Evolutionary conservation across 2,329 filamentous ascomycete species (phyloP), one percentile per base, ranked within the genome.

Genomic region (Torrubiellomyces zombiae): DNA sequence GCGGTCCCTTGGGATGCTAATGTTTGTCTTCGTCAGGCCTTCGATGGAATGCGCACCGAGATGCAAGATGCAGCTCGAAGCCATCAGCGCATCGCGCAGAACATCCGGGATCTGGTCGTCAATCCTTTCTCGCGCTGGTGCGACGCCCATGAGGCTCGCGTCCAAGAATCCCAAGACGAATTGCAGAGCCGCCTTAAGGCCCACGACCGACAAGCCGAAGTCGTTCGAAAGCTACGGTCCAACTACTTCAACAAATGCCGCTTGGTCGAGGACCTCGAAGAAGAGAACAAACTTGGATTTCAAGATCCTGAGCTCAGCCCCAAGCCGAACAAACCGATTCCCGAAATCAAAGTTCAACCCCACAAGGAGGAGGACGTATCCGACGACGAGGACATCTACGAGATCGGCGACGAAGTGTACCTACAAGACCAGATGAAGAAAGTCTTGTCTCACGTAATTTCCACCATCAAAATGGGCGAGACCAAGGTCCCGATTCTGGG

Each of bases 181-280:
- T 67, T 98, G 13, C 86, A 95, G 51, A 56, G 63, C 23, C 78
- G 82, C 30, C 85, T 95, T 53, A 94, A 93, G 59, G 68, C 79
- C 32, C 83, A 95, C 50, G 82, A 93, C 47, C 80, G 79, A 38
- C 91, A 98, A 51, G 76, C 78, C 30, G 89, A 98, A 33, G 52
- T 67, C 12, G 82, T 93, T 32, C 82, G 83, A 63, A 95, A 95
- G 56, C 68, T 94, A 39, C 74, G 89, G 35, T 93, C 80, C 51
- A 79, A 81, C 40, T 98, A 98, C 55, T 95, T 95, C 66, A 98
- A 95, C 62, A 98, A 95, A 56, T 98, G 89, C 49, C 76, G 91
- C 24, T 60, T 94, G 33, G 77, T 95, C 6, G 91, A 98, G 48
- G 89, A 98, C 46, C 58, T 95, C 32, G 89, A 98, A 49, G 89